Evolutionary conservation across 176 grass and related monocot genomes (phyloP), one percentile per base, ranked within the genome.

Genomic region (Oryza punctata): DNA sequence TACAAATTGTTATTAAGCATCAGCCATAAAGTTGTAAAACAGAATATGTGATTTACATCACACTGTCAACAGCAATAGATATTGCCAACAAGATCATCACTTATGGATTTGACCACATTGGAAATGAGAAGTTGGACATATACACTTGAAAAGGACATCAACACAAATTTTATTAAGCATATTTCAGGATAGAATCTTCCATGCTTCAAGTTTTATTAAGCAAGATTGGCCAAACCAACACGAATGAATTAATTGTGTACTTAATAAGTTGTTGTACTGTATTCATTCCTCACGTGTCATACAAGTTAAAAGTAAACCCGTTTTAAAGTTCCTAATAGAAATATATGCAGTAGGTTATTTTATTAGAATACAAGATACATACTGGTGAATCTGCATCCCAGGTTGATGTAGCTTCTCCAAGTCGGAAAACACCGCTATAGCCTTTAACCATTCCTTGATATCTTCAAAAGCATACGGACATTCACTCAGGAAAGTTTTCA

Each of bases 371-470:
- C 23, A 81, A 57, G 71, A 47, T 80, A 82, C 84, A 65, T 90
- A 98, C 96, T 3, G 92, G 89, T 82, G 96, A 98, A 91, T 98
- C 96, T 82, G 96, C 92, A 91, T 98, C 96, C 96, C 96, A 98
- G 26, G 96, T 98, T 84, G 96, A 98, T 91, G 96, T 98, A 44
- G 96, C 96, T 86, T 98, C 96, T 73, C 96, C 96, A 29, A 95
- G 86, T 30, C 96, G 86, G 38, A 98, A 98, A 87, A 93, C 69
- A 86, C 96, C 91, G 19, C 89, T 98, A 59, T 98, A 98, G 23
- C 91, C 93, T 88, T 98, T 98, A 65, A 90, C 72, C 96, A 98
- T 95, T 65, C 87, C 96, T 91, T 98, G 96, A 18, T 98, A 98
- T 78, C 96, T 98, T 92, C 29, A 85, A 69, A 83, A 77, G 61